Conservation (phyloP, 139 green algal species). For the Picochlorum sp. region DNA sequence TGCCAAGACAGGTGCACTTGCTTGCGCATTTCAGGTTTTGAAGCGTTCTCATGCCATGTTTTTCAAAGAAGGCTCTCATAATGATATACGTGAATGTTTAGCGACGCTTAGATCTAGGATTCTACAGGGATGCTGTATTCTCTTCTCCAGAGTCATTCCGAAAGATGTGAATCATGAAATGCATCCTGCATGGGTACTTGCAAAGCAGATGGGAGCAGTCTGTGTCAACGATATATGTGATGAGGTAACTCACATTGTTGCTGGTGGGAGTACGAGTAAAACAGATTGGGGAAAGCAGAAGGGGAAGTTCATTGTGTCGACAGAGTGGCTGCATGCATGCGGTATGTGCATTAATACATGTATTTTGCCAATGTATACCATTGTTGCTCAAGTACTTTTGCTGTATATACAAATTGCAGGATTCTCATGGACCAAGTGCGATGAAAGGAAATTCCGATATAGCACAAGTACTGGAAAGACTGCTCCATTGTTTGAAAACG, state of each 20-base stretch:
- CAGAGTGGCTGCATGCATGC: constrained; percentile 39
- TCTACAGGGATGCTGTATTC: constrained; percentile 44
- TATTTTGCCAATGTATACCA: not conserved
- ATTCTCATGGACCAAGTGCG: too few relatives aligned
- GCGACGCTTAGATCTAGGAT: constrained; percentile 18
- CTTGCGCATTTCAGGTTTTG: constrained; percentile 41
- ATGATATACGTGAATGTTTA: constrained; percentile 38
- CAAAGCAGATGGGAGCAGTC: constrained; percentile 54
- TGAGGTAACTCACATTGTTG: constrained; percentile 58
- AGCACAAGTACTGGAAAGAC: too few relatives aligned
- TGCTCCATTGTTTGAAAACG: too few relatives aligned
- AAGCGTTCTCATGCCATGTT: constrained; percentile 38
- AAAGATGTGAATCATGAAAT: constrained; percentile 26
- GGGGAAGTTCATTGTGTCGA: constrained; percentile 34
- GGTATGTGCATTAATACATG: not conserved
- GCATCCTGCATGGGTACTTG: constrained; percentile 72
- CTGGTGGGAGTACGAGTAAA: constrained; percentile 39
- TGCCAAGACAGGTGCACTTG: constrained; percentile 34
- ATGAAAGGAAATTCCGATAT: too few relatives aligned
- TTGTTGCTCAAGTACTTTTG: too few relatives aligned
- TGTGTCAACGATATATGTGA: constrained; percentile 24
- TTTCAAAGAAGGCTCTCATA: constrained; percentile 20
- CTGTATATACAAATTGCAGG: too few relatives aligned
- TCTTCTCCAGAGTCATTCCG: constrained; percentile 72
- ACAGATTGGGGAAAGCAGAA: constrained; percentile 31